These are phyloP conservation scores for Aspergillus fumigatus DNA, from an alignment of 2,329 filamentous ascomycete species.

Conservation along the genomic window DNA sequence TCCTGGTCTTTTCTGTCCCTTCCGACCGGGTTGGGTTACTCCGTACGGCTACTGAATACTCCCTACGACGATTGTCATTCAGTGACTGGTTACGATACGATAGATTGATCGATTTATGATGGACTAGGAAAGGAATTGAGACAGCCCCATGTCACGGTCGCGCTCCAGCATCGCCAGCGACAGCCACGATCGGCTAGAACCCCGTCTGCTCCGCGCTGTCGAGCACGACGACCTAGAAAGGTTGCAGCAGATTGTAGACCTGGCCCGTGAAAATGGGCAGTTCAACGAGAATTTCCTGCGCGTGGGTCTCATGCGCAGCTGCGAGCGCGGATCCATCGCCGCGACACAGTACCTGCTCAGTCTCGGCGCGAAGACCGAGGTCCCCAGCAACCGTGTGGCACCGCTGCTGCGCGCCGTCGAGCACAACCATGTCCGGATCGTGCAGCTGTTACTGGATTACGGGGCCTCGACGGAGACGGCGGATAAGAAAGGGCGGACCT, in stretches of 20 bases:
- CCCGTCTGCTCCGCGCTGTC: conserved; percentile 38
- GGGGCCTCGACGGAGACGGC: conserved; percentile 27
- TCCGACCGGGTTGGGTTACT: conserved; percentile 6
- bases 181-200: conserved; percentile 37
- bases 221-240: conserved; percentile 34
- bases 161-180: conserved; percentile 33
- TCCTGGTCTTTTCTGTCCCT: conserved; percentile 9
- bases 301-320: conserved; percentile 38
- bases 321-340: conserved; percentile 32
- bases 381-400: conserved; percentile 24
- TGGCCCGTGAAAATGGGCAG: conserved; percentile 33
- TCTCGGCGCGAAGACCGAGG: conserved; percentile 36
- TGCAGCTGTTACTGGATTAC: conserved; percentile 39
- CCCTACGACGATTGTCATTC: conserved; percentile 1
- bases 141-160: conserved; percentile 23
- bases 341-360: conserved; percentile 34
- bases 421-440: conserved; percentile 40
- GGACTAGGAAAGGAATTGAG: background rate
- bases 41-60: background rate
- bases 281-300: conserved; percentile 36
- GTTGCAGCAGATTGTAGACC: conserved; percentile 27
- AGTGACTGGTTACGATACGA: background rate
- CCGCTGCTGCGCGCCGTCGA: conserved; percentile 38
- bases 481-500: conserved; percentile 45
- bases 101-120: background rate